phyloP scores from a whole-genome alignment of 306 rosid species.

The Castanopsis chinensis region DNA sequence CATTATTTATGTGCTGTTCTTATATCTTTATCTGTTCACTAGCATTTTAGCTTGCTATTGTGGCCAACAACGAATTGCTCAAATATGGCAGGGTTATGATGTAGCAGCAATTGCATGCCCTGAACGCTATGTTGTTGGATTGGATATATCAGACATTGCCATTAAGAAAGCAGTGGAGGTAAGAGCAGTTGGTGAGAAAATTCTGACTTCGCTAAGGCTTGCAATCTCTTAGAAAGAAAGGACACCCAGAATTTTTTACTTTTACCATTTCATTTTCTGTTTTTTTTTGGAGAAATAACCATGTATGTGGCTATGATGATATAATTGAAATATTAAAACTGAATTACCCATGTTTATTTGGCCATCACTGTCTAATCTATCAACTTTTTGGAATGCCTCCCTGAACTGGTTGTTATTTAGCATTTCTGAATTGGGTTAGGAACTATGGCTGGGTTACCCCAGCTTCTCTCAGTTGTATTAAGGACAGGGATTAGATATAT shows the following conservation, averaged over 20 bases:
- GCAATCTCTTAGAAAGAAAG: background rate
- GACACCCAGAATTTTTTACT: background rate
- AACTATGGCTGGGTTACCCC: background rate
- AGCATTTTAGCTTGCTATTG: background rate
- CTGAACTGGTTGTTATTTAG: background rate
- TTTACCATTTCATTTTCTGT: background rate
- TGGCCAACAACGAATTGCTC: background rate
- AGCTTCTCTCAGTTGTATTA: background rate
- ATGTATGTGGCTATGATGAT: background rate
- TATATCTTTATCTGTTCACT: background rate
- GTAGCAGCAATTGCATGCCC: constrained; percentile 35
- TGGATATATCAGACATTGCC: constrained; percentile 41
- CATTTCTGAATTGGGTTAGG: background rate
- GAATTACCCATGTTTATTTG: background rate
- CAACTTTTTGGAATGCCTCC: background rate
- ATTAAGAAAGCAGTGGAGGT: constrained; percentile 32
- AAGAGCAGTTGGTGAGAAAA: background rate
- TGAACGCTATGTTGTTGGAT: constrained; percentile 31
- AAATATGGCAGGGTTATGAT: constrained; percentile 36
- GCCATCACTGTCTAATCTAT: background rate
- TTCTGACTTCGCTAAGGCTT: background rate
- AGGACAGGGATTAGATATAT: background rate
- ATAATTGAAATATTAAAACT: background rate
- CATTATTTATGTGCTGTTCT: background rate
- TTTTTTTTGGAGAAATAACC: background rate